Conservation (phyloP, 352 stramenopile genomes). For the Globisporangium heterothallicum region DNA sequence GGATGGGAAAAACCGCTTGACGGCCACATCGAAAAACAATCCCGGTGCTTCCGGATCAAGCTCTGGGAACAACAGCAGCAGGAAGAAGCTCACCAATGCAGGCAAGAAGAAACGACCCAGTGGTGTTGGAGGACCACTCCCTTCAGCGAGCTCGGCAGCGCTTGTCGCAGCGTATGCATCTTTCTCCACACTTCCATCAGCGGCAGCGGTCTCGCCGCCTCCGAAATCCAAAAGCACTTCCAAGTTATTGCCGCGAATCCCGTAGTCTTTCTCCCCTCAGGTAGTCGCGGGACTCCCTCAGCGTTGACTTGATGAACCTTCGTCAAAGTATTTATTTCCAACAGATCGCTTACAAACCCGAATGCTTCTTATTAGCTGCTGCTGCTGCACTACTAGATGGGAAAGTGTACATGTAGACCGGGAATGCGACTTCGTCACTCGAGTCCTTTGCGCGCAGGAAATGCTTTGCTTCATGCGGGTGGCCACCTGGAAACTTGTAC, state of each 20-base stretch:
- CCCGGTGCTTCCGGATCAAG: neutral
- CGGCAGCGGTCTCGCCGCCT: neutral
- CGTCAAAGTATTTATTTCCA: too few relatives aligned
- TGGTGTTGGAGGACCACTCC: neutral
- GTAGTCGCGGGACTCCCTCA: neutral
- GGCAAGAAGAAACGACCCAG: constrained; percentile 25
- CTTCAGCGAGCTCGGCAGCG: constrained; percentile 4
- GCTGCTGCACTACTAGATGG: constrained; percentile 10
- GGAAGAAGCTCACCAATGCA: constrained; percentile 18
- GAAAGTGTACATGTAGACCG: constrained; percentile 74
- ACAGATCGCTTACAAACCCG: too few relatives aligned
- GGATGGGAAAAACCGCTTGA: constrained; percentile 11
- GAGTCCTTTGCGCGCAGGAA: constrained; percentile 39
- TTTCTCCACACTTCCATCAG: constrained; percentile 1
- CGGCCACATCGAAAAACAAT: constrained; percentile 10
- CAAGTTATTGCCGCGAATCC: constrained; percentile 31
- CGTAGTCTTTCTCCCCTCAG: constrained; percentile 7
- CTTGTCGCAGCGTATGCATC: constrained; percentile 13
- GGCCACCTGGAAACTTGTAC: constrained; percentile 50
- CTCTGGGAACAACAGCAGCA: constrained; percentile 11
- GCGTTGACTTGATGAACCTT: neutral
- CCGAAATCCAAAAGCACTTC: constrained; percentile 30
- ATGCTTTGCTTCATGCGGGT: constrained; percentile 32
- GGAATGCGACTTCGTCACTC: constrained; percentile 45
- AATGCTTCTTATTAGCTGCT: neutral